Percentiles rank a stretch among this genome's conserved stretches.
Evolutionary conservation across 2,329 filamentous ascomycete species (phyloP).

Genomic region (Fusarium equiseti): DNA sequence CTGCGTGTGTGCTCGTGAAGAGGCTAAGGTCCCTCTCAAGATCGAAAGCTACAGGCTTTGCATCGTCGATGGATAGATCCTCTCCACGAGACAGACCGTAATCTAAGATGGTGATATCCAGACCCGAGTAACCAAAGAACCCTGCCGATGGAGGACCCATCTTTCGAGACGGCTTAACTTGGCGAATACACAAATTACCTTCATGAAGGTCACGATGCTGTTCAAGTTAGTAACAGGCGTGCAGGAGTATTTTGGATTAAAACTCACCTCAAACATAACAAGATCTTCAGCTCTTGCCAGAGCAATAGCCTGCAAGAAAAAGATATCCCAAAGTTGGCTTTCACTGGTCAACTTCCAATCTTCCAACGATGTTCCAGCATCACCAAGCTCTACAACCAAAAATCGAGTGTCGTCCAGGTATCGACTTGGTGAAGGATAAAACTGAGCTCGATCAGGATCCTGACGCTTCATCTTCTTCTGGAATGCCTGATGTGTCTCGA

Average conservation of each 20-base stretch:
- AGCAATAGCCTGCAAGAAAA: conserved; percentile 70
- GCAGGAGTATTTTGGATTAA: not conserved
- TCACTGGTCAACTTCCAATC: conserved; percentile 64
- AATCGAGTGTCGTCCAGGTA: conserved; percentile 70
- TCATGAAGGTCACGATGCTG: conserved; percentile 75
- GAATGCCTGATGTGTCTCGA: conserved; percentile 71
- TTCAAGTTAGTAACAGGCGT: conserved; percentile 16
- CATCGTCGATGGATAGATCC: conserved; percentile 54
- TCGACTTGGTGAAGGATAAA: conserved; percentile 71
- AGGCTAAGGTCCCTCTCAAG: conserved; percentile 70
- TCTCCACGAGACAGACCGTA: conserved; percentile 73
- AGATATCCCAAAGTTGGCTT: conserved; percentile 72
- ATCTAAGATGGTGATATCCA: conserved; percentile 74
- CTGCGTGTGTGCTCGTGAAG: conserved; percentile 70
- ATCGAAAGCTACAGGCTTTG: conserved; percentile 64
- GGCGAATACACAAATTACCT: conserved; percentile 71
- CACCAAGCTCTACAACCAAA: conserved; percentile 72
- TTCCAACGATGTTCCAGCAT: conserved; percentile 71
- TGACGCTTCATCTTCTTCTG: conserved; percentile 66
- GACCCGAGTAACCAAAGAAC: conserved; percentile 69
- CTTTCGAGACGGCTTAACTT: conserved; percentile 52
- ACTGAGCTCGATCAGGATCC: conserved; percentile 68
- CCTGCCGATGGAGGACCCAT: conserved; percentile 49
- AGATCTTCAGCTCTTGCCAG: conserved; percentile 69
- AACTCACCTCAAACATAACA: conserved; percentile 69